Base-by-base conservation (phyloP, 805 yeast species). In the Wickerhamia fluorescens region DNA sequence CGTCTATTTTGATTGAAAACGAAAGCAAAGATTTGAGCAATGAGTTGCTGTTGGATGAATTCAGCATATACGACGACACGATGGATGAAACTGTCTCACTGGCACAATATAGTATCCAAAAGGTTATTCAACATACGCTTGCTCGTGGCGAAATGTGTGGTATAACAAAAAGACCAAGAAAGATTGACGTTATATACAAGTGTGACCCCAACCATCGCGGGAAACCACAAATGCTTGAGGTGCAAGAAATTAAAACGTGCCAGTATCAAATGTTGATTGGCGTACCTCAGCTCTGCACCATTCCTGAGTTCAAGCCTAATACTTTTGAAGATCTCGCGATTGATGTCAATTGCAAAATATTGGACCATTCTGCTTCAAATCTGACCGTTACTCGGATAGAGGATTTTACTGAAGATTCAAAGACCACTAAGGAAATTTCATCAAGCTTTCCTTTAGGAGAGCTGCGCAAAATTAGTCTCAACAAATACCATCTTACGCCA, bases 81-180 rank as follows among this genome's bases (percentile, higher is more conserved):
- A 37, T 33, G 13, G 44, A 56, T 27, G 33, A 41, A 14, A 37
- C 44, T 11, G 14, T 25, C 9, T 47, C 44, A 5, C n/a, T n/a
- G n/a, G n/a, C n/a, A n/a, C n/a, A n/a, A n/a, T 39, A 31, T 21
- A 35, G 37, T 22, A 44, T 41, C 11, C 57, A 52, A 36, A 51
- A 56, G 38, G 56, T 49, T 36, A 36, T 65, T 37, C 38, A 60
- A 47, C 77, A 47, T 54, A 53, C 34, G 31, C 55, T 49, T 6
- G 30, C 34, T 8, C 45, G 48, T 34, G 92, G 89, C 6, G 68
- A 68, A 13, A 30, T 56, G 3, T 81, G 92, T 51, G 83, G 75
- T 41, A 46, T 75, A 25, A 77, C 83, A 0, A 62, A 62, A 2
- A 46, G 53, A 16, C 70, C 70, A 3, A 62, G 89, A 29, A 45